These are phyloP conservation scores for Climacium dendroides DNA, from an alignment of 225 moss, liverwort and hornwort species.

Conservation along the genomic window DNA sequence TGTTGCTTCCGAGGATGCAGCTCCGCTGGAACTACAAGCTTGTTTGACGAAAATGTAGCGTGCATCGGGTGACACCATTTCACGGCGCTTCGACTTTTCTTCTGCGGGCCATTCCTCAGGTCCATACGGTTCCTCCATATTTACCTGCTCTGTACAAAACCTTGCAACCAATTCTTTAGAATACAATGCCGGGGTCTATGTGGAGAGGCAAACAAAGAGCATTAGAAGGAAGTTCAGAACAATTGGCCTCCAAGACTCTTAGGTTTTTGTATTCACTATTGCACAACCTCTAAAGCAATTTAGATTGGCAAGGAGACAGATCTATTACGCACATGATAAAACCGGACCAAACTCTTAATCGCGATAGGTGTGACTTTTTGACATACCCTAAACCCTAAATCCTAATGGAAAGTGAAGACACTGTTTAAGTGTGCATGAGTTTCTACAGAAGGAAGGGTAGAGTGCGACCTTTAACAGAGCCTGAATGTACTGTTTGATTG, in stretches of 20 bases:
- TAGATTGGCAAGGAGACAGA: background rate
- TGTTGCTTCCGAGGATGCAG: background rate
- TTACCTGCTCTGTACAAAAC: slow-evolving; percentile 46
- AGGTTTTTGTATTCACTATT: background rate
- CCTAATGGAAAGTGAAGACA: background rate
- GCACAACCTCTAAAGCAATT: background rate
- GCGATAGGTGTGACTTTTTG: no score
- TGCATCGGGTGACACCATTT: slow-evolving; percentile 77
- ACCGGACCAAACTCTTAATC: background rate
- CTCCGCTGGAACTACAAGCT: slow-evolving; percentile 8
- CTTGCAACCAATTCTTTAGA: background rate
- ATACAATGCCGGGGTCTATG: background rate
- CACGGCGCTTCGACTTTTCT: slow-evolving; percentile 76
- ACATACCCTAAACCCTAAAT: background rate
- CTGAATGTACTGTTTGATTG: slow-evolving; percentile 61
- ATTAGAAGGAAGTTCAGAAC: background rate
- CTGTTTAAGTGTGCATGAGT: background rate
- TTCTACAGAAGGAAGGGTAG: background rate
- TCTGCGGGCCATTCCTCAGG: slow-evolving; percentile 69
- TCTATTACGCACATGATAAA: background rate
- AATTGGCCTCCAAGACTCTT: background rate
- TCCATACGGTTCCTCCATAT: slow-evolving; percentile 78
- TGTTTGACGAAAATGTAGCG: slow-evolving; percentile 82
- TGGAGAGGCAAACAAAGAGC: background rate
- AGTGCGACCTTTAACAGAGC: slow-evolving; percentile 57